These are phyloP conservation scores for Selaginella moellendorffii DNA, from an alignment of 75 land plant genomes.

Conservation along the genomic window DNA sequence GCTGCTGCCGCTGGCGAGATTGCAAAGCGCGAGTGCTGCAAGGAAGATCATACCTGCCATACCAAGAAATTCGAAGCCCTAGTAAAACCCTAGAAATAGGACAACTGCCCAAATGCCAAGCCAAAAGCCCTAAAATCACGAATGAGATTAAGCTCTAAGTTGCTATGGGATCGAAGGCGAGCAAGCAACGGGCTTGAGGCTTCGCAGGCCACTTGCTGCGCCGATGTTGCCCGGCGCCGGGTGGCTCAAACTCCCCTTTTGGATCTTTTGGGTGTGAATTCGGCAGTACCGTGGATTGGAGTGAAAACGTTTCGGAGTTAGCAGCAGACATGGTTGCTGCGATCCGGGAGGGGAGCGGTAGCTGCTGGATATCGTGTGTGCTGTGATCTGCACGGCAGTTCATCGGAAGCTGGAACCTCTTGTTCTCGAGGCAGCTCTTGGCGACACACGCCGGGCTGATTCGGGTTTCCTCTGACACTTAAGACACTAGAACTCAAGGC, in stretches of 20 bases:
- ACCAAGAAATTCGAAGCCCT: background rate
- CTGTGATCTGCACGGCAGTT: no score
- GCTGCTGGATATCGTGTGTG: no score
- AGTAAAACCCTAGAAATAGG: background rate
- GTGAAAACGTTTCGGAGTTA: no score
- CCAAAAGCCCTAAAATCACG: background rate
- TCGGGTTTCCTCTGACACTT: no score
- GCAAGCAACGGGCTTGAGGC: background rate
- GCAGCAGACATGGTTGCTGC: no score
- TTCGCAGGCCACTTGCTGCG: background rate
- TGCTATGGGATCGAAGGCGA: background rate
- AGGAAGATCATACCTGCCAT: background rate
- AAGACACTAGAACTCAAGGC: no score
- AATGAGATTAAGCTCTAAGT: background rate
- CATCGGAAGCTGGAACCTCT: no score
- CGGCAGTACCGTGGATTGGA: no score
- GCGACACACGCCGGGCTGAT: no score
- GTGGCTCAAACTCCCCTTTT: background rate
- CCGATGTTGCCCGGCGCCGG: background rate
- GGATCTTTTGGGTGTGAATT: background rate
- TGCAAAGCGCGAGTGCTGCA: background rate
- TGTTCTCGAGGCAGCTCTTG: no score
- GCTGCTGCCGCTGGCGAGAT: background rate
- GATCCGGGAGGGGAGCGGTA: no score
- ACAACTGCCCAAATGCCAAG: background rate